phyloP scores from a whole-genome alignment of 2,329 filamentous ascomycete genomes.

The Zalaria sp. region DNA sequence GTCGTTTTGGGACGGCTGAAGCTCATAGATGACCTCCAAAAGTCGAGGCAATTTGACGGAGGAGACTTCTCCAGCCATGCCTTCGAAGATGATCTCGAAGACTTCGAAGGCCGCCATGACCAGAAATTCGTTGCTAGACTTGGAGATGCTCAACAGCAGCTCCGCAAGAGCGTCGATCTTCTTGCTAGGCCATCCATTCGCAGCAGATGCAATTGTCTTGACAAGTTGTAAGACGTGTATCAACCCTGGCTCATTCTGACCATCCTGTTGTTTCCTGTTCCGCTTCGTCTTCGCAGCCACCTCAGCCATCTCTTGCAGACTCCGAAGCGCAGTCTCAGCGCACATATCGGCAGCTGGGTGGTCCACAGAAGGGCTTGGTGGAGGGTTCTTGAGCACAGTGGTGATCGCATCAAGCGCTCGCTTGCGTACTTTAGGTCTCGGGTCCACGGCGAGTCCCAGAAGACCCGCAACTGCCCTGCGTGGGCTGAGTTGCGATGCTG shows the following conservation, averaged over 20 bases:
- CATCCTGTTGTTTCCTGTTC: slow-evolving; percentile 35
- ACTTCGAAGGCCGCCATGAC: slow-evolving; percentile 95
- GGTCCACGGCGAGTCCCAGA: slow-evolving; percentile 71
- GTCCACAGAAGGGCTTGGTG: slow-evolving; percentile 81
- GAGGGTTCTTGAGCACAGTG: slow-evolving; percentile 69
- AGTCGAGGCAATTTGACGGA: slow-evolving; percentile 81
- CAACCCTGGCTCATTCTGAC: slow-evolving; percentile 55
- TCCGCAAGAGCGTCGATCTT: slow-evolving; percentile 91
- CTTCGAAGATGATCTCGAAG: slow-evolving; percentile 91
- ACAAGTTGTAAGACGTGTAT: slow-evolving; percentile 89
- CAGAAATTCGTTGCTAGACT: slow-evolving; percentile 85
- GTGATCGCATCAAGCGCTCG: slow-evolving; percentile 79
- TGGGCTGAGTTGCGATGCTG: slow-evolving; percentile 70
- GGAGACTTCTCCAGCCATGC: slow-evolving; percentile 76
- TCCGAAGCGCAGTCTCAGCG: slow-evolving; percentile 76
- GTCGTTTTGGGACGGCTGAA: slow-evolving; percentile 85
- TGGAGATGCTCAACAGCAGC: slow-evolving; percentile 73
- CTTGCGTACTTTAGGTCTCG: slow-evolving; percentile 85
- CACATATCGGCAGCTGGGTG: slow-evolving; percentile 95
- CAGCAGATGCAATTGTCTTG: slow-evolving; percentile 74
- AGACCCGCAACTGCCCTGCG: slow-evolving; percentile 77
- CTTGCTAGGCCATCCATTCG: slow-evolving; percentile 89
- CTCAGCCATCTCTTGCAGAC: slow-evolving; percentile 61
- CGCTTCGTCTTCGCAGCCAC: slow-evolving; percentile 59
- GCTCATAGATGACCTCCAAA: slow-evolving; percentile 79